Evolutionary conservation across 2,329 filamentous ascomycete genomes (phyloP).

Genomic region (Trichoderma semiorbis): DNA sequence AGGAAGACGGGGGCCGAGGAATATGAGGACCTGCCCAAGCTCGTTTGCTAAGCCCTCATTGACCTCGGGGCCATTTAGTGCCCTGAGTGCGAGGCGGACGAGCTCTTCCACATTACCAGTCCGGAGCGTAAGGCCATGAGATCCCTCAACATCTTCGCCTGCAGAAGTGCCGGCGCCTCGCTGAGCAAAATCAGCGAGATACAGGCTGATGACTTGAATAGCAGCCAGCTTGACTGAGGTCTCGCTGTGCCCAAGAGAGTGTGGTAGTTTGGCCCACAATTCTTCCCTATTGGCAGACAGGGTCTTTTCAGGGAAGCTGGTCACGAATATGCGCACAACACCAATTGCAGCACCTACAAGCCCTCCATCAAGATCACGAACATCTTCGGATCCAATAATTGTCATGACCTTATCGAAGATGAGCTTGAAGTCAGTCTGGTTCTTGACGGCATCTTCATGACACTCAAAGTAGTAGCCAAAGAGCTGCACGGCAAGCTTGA

Average conservation of each 20-base stretch:
- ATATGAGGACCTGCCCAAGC: slow-evolving; percentile 75
- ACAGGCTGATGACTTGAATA: slow-evolving; percentile 69
- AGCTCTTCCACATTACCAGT: slow-evolving; percentile 60
- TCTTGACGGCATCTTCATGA: slow-evolving; percentile 54
- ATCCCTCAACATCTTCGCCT: slow-evolving; percentile 62
- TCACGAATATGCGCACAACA: slow-evolving; percentile 63
- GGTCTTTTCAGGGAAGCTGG: slow-evolving; percentile 60
- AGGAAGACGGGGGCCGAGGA: slow-evolving; percentile 63
- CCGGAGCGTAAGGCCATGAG: slow-evolving; percentile 66
- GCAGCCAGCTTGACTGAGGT: slow-evolving; percentile 73
- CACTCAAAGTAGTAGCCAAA: slow-evolving; percentile 81
- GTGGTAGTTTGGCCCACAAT: slow-evolving; percentile 70
- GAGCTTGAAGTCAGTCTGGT: slow-evolving; percentile 64
- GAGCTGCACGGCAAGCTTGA: slow-evolving; percentile 71
- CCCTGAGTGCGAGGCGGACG: slow-evolving; percentile 47
- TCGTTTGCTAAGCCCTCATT: slow-evolving; percentile 75
- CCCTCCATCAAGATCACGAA: slow-evolving; percentile 60
- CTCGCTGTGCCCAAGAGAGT: slow-evolving; percentile 69
- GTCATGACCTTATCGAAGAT: slow-evolving; percentile 54
- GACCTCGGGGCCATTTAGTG: slow-evolving; percentile 60
- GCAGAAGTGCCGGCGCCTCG: slow-evolving; percentile 44
- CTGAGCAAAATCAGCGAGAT: slow-evolving; percentile 75
- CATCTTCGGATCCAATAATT: slow-evolving; percentile 53
- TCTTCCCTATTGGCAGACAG: slow-evolving; percentile 56
- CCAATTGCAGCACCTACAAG: slow-evolving; percentile 71